These are phyloP conservation scores for Asterionellopsis glacialis DNA, from an alignment of 108 stramenopile genomes.

Conservation along the genomic window DNA sequence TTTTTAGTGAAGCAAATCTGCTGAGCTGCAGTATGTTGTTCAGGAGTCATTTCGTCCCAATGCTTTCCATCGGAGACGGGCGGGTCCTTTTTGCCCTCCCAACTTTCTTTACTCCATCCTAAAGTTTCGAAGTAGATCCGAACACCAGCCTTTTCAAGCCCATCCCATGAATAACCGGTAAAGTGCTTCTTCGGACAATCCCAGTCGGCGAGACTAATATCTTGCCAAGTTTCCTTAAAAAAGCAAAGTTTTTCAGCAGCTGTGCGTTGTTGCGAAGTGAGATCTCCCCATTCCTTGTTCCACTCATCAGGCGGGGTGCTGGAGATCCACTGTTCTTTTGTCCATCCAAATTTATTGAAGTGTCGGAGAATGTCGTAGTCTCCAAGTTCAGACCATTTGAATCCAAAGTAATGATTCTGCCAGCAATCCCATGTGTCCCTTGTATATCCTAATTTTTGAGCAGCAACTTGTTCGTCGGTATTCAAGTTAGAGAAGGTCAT, in stretches of 20 bases:
- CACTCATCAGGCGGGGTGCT: background rate
- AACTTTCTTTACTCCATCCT: conserved; percentile 25
- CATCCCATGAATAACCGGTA: conserved; percentile 19
- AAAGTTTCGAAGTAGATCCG: background rate
- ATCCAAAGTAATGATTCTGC: background rate
- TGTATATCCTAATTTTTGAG: background rate
- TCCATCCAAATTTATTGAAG: conserved; percentile 9
- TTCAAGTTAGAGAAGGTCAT: background rate
- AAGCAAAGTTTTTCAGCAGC: background rate
- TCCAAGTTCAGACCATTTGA: background rate
- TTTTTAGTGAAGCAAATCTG: background rate
- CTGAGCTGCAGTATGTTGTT: background rate
- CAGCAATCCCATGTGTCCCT: conserved; percentile 2
- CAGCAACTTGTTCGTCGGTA: background rate
- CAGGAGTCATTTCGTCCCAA: background rate
- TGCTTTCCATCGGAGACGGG: background rate
- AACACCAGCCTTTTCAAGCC: conserved; percentile 8
- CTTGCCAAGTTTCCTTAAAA: background rate
- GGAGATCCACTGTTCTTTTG: conserved; percentile 21
- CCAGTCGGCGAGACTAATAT: background rate
- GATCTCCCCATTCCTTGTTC: background rate
- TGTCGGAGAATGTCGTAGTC: conserved; percentile 1
- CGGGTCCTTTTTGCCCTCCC: conserved; percentile 13
- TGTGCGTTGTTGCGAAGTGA: background rate
- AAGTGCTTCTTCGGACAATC: conserved; percentile 48